Evolutionary conservation across 768 basidiomycete genomes (phyloP).

Genomic region (Daedalea quercina): DNA sequence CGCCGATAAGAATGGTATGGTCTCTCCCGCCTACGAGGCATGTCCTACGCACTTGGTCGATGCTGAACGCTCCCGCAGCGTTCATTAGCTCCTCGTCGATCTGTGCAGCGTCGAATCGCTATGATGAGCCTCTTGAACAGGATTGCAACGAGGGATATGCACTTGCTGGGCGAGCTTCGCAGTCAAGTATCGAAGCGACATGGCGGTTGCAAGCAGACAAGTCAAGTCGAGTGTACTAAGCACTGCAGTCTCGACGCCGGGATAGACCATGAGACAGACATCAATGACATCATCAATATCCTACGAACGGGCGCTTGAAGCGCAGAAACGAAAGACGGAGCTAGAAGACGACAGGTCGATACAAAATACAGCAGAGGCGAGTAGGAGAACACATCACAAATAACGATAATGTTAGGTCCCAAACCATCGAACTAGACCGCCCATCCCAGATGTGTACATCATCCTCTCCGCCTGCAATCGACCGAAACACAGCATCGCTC

Average conservation of each 20-base stretch:
- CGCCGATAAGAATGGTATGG: neutral
- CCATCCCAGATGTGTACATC: neutral
- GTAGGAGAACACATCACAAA: neutral
- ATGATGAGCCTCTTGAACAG: conserved; percentile 1
- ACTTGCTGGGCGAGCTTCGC: conserved; percentile 77
- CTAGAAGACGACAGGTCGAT: too few relatives aligned
- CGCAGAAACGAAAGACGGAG: too few relatives aligned
- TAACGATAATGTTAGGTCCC: conserved; percentile 1
- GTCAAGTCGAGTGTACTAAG: neutral
- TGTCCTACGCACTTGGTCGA: conserved; percentile 66
- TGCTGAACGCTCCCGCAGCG: conserved; percentile 80
- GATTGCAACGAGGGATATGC: conserved; percentile 4
- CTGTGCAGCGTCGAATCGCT: conserved; percentile 29
- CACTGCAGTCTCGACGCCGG: too few relatives aligned
- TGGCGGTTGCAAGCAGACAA: conserved; percentile 18
- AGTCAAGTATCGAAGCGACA: conserved; percentile 60
- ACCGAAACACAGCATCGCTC: neutral
- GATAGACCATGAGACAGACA: too few relatives aligned
- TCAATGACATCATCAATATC: conserved; percentile 3
- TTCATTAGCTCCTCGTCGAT: conserved; percentile 96
- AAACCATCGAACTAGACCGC: neutral
- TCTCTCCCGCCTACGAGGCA: neutral
- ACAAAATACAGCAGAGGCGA: neutral
- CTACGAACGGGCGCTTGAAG: neutral
- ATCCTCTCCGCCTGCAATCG: neutral